Evolutionary conservation across 306 rosid genomes (phyloP).

Genomic region (Sindora glabra): DNA sequence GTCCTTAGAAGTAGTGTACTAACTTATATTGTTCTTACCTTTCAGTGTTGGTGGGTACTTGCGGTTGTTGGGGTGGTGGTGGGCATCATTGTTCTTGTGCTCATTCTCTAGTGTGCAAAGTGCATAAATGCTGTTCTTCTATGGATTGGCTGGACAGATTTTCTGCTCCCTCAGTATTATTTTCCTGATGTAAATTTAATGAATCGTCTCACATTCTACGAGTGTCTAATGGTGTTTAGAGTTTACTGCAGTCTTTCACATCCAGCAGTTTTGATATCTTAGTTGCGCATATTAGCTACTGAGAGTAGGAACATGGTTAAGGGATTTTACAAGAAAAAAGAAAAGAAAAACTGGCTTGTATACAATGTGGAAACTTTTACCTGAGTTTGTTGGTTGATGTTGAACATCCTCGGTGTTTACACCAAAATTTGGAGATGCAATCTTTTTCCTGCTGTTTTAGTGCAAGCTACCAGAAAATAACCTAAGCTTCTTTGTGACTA

Average conservation of each 20-base stretch:
- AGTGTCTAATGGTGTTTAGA: constrained; percentile 21
- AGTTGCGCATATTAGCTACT: constrained; percentile 11
- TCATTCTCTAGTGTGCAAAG: constrained; percentile 32
- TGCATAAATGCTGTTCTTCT: neutral
- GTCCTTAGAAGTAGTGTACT: neutral
- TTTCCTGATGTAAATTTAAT: constrained; percentile 13
- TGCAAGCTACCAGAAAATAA: too few species aligned
- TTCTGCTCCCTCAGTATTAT: neutral
- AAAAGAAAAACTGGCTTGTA: neutral
- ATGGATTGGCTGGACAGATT: constrained; percentile 4
- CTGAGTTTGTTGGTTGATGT: too few species aligned
- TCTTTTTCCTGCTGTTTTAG: too few species aligned
- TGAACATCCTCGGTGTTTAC: too few species aligned
- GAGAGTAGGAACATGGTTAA: constrained; percentile 9
- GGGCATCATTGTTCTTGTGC: constrained; percentile 35
- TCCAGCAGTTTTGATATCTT: constrained; percentile 15
- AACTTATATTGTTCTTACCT: constrained; percentile 8
- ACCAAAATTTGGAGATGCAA: too few species aligned
- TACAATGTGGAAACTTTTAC: neutral
- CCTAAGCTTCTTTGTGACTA: too few species aligned
- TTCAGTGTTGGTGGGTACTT: constrained; percentile 76
- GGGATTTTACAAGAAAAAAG: constrained; percentile 14
- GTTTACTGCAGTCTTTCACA: neutral
- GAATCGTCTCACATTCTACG: constrained; percentile 12
- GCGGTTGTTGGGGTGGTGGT: constrained; percentile 29